Conservation (phyloP, 2,329 filamentous ascomycete genomes). For the Talaromyces sp. region DNA sequence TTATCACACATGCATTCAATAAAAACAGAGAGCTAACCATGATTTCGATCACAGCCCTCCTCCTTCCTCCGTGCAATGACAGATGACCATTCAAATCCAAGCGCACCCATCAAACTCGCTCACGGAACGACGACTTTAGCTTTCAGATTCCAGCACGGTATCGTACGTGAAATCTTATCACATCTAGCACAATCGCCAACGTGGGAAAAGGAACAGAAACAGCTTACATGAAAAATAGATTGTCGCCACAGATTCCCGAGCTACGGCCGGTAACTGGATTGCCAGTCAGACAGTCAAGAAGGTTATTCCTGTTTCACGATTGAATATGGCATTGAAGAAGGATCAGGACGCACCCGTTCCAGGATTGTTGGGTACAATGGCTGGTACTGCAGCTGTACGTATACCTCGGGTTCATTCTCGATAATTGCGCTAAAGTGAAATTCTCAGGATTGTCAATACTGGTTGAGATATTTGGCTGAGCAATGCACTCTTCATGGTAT, state of each 20-base stretch:
- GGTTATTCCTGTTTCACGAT: constrained; percentile 63
- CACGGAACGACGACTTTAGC: constrained; percentile 97
- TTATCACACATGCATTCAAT: constrained; percentile 6
- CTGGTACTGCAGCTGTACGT: constrained; percentile 83
- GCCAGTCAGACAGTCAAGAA: constrained; percentile 99
- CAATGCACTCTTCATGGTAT: constrained; percentile 89
- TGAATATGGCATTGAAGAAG: constrained; percentile 40
- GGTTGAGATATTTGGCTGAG: constrained; percentile 97
- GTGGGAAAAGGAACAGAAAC: too few relatives aligned
- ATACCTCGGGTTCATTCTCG: neutral
- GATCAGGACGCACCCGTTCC: constrained; percentile 32
- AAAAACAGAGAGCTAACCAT: neutral
- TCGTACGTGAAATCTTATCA: constrained; percentile 44
- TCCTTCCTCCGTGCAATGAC: constrained; percentile 95
- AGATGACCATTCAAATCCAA: constrained; percentile 93
- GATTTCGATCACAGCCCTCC: constrained; percentile 59
- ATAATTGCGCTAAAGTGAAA: neutral
- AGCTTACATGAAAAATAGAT: constrained; percentile 49
- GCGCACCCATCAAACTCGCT: constrained; percentile 98
- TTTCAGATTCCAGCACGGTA: constrained; percentile 96
- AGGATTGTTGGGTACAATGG: constrained; percentile 88
- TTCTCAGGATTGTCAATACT: constrained; percentile 97
- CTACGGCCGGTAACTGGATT: constrained; percentile 98
- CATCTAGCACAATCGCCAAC: neutral
- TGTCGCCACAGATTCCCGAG: constrained; percentile 94